Evolutionary conservation across 257 asterid genomes (phyloP), one percentile per base, ranked within the genome.

Genomic region (Ehretia macrophylla): DNA sequence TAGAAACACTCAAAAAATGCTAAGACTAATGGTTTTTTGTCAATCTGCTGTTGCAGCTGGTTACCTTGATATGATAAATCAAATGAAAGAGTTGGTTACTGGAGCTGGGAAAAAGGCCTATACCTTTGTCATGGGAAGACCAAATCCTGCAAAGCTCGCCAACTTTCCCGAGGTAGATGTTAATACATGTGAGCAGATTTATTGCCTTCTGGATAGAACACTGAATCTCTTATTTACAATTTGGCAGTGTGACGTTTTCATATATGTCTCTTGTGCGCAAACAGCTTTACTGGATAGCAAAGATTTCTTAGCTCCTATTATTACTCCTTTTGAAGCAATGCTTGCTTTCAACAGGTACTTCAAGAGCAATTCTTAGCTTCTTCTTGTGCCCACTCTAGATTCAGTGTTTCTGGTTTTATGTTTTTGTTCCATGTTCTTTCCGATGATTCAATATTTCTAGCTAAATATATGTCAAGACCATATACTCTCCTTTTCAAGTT

Each of bases 291-390:
- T 86, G 83, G 97, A 92, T 70, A 85, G 97, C 78, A 92, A 86
- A 77, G 98, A 92, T 71, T 92, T 92, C 87, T 79, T 92, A 63
- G 97, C 97, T 73, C 98, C 98, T 53, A 71, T 92, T 63, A 88
- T 92, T 62, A 92, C 98, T 75, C 98, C 98, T 51, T 91, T 74
- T 67, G 98, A 91, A 78, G 97, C 97, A 46, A 76, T 82, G 81
- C 82, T 88, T 76, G 98, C 98, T 74, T 86, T 82, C 54, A 82
- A 75, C 69, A 77, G 98, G 97, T 91, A 74, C 6, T 27, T 27
- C 35, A 27, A 12, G 19, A 17, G 32, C 37, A n/a, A 10, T 16
- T 21, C 9, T 49, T 57, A 14, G 5, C 21, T 37, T 11, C 32
- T 10, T 57, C 37, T 39, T 12, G 13, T 17, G 11, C 13, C 8